phyloP scores from a whole-genome alignment of 2,329 filamentous ascomycete genomes.

The Talaromyces rugulosus region DNA sequence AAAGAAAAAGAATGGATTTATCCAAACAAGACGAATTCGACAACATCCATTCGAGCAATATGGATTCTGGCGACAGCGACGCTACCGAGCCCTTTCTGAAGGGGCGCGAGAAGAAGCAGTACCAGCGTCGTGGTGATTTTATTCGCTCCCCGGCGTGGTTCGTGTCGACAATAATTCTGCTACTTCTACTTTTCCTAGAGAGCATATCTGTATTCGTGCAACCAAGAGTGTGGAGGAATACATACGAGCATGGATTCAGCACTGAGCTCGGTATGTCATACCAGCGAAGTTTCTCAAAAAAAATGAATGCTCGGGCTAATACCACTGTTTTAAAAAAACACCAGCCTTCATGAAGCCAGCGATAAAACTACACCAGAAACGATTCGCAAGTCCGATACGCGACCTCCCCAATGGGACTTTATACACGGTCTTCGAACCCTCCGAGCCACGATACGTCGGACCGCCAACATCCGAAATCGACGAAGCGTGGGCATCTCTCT shows the following conservation, averaged over 20 bases:
- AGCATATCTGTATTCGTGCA: neutral
- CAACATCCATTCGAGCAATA: too few species aligned
- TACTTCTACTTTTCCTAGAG: neutral
- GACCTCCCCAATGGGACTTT: conserved; percentile 9
- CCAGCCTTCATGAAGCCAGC: conserved; percentile 5
- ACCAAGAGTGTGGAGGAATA: neutral
- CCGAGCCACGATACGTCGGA: conserved; percentile 6
- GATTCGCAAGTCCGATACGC: conserved; percentile 6
- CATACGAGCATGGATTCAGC: conserved; percentile 1
- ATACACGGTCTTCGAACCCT: conserved; percentile 8
- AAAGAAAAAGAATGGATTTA: neutral
- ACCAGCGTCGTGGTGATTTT: neutral
- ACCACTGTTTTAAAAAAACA: too few species aligned
- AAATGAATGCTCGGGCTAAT: neutral
- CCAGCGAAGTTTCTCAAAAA: neutral
- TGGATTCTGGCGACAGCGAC: neutral
- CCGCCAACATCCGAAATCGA: conserved; percentile 6
- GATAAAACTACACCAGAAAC: conserved; percentile 8
- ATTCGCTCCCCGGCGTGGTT: neutral
- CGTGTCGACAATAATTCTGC: neutral
- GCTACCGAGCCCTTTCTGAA: neutral
- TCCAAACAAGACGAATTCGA: neutral
- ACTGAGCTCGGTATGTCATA: conserved; percentile 5
- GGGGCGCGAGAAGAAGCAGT: neutral
- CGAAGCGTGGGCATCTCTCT: conserved; percentile 2